A percentile compares a stretch with the other conserved stretches of the same genome.
Conservation (phyloP, 768 basidiomycete species). For the Cystoderma amianthinum region DNA sequence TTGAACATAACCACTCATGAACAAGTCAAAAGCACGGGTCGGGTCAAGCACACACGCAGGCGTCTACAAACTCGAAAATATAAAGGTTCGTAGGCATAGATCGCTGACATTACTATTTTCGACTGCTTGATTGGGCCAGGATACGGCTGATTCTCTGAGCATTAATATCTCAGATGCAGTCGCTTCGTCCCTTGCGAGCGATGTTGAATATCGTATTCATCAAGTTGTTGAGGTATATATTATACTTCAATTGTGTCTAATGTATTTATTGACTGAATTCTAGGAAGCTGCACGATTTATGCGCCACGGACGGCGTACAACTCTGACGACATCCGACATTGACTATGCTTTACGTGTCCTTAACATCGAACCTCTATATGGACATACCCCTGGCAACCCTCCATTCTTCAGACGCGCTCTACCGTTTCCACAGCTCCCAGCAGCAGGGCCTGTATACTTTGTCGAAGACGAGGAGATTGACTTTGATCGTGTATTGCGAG, state of each 20-base stretch:
- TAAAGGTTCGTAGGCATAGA: background rate
- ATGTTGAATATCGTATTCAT: slow-evolving; percentile 95
- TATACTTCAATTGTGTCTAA: background rate
- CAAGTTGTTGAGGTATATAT: slow-evolving; percentile 81
- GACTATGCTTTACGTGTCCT: slow-evolving; percentile 90
- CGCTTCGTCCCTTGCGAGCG: slow-evolving; percentile 82
- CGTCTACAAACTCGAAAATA: background rate
- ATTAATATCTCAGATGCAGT: slow-evolving; percentile 77
- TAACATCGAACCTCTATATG: slow-evolving; percentile 95
- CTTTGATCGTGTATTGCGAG: slow-evolving; percentile 83
- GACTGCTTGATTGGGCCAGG: too few species aligned
- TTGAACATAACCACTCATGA: slow-evolving; percentile 5
- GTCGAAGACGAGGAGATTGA: slow-evolving; percentile 98
- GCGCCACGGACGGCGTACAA: slow-evolving; percentile 89
- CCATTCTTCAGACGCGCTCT: slow-evolving; percentile 55
- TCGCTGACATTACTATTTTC: too few species aligned
- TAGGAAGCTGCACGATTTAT: slow-evolving; percentile 97
- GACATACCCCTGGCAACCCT: slow-evolving; percentile 63
- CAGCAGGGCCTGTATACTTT: slow-evolving; percentile 78
- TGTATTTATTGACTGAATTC: slow-evolving; percentile 3
- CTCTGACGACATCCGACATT: slow-evolving; percentile 83
- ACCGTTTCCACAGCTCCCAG: slow-evolving; percentile 39
- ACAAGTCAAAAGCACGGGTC: background rate
- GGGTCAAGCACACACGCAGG: background rate
- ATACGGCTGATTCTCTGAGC: slow-evolving; percentile 84